A percentile compares a stretch with the other conserved stretches of the same genome.
phyloP scores from a whole-genome alignment of 2,329 filamentous ascomycete species.

The Fusarium sp. region DNA sequence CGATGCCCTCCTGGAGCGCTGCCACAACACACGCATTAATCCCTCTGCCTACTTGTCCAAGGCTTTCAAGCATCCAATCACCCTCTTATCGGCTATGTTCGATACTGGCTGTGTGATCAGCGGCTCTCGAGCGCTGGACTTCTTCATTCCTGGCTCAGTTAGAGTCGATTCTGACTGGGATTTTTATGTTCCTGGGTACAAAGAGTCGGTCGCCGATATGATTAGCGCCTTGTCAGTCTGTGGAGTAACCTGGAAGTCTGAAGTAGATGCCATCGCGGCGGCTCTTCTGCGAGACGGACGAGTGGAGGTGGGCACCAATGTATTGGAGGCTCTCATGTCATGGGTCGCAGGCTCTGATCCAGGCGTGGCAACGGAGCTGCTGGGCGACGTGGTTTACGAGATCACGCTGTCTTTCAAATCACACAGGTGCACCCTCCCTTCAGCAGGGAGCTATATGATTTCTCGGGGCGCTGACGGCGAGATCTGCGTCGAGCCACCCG shows the following conservation, averaged over 20 bases:
- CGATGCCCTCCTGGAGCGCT: neutral
- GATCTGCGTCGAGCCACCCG: neutral
- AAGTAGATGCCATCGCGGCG: neutral
- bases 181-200: conserved; percentile 27
- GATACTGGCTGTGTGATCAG: conserved; percentile 19
- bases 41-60: conserved; percentile 7
- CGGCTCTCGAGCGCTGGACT: conserved; percentile 15
- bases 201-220: conserved; percentile 23
- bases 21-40: neutral
- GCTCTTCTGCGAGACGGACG: neutral
- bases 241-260: conserved; percentile 7
- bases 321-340: neutral
- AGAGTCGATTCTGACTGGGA: conserved; percentile 20
- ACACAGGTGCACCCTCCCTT: neutral
- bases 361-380: neutral
- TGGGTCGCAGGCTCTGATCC: neutral
- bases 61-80: conserved; percentile 16
- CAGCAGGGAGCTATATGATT: neutral
- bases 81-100: conserved; percentile 17
- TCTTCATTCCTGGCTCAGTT: conserved; percentile 11
- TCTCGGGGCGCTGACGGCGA: neutral
- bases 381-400: neutral
- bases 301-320: neutral
- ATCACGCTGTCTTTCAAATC: neutral
- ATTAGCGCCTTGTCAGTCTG: conserved; percentile 5